Base-by-base conservation (phyloP, 176 grass and related monocot genomes). In the Oryza meridionalis region DNA sequence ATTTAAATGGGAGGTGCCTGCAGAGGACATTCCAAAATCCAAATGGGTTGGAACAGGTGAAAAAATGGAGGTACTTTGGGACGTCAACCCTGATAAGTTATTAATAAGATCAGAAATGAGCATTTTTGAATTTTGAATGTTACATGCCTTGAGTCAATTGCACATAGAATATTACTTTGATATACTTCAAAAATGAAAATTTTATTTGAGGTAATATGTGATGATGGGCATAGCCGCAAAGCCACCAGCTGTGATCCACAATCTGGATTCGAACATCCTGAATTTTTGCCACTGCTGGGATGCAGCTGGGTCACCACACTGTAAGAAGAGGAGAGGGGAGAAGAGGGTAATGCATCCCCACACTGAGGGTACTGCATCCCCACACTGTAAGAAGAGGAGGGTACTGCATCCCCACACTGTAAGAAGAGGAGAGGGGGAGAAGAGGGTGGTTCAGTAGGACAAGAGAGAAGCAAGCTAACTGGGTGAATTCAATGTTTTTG, bases 1-100 rank as follows among this genome's bases (percentile, higher is more conserved):
- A 87, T 91, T 80, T 85, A 87, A 82, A 19, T 94, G 92, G 92
- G 89, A 90, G 61, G 82, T 94, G 27, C 84, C 92, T 87, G 86
- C 69, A 37, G 81, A 38, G 61, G 81, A 72, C 37, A 87, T 85
- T 73, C 87, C 73, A 67, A 85, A 70, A 71, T 83, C 84, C 35
- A 89, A 91, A 79, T 94, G 89, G 89, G 69, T 85, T 37, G 92
- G 92, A 85, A 91, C 92, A 63, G 87, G 89, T 76, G 87, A 80
- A 78, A 40, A 82, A 58, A 9, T 86, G 7, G 25, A 90, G 88
- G 84, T 85, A 87, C 75, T 77, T 62, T 26, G 22, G 11, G 42
- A 22, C 72, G 12, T 11, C 47, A 24, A 47, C 25, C 15, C 63
- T 79, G n/a, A 6, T 37, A 45, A 73, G 35, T 61, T 86, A 55